These are phyloP conservation scores for Dactylonectria estremocensis DNA, from an alignment of 2,329 filamentous ascomycete species.

Conservation along the genomic window DNA sequence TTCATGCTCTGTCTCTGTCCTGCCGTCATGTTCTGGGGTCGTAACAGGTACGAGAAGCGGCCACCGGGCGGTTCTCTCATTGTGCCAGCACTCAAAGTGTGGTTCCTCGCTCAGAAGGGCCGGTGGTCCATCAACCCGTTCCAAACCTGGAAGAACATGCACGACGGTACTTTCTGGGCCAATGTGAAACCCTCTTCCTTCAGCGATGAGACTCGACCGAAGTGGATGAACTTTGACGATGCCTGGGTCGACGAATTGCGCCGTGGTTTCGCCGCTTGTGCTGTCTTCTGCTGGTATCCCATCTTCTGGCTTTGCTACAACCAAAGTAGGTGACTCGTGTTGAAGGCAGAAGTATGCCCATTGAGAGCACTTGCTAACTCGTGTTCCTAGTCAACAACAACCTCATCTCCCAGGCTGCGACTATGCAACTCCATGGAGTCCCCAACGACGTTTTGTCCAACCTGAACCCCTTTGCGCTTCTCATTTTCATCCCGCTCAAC, in stretches of 20 bases:
- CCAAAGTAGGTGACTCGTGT: constrained; percentile 52
- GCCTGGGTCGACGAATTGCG: constrained; percentile 83
- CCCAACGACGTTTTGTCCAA: constrained; percentile 85
- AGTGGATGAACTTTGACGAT: constrained; percentile 86
- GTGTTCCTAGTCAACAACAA: constrained; percentile 67
- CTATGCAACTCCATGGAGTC: constrained; percentile 77
- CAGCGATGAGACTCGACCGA: constrained; percentile 66
- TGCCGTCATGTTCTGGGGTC: constrained; percentile 71
- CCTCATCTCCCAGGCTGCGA: constrained; percentile 73
- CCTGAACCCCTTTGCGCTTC: constrained; percentile 80
- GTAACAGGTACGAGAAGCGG: constrained; percentile 69
- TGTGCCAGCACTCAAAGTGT: constrained; percentile 73
- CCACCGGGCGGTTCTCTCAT: constrained; percentile 79
- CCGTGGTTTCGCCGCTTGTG: constrained; percentile 77
- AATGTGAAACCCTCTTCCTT: constrained; percentile 78
- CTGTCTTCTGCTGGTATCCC: constrained; percentile 79
- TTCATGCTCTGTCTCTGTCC: constrained; percentile 76
- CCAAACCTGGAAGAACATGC: constrained; percentile 70
- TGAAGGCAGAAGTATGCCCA: too few species aligned
- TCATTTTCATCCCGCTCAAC: constrained; percentile 81
- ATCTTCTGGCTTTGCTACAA: constrained; percentile 71
- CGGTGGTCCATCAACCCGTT: constrained; percentile 79
- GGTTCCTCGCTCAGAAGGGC: constrained; percentile 75
- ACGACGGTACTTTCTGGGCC: constrained; percentile 75
- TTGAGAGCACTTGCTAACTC: constrained; percentile 30